phyloP scores from a whole-genome alignment of 2,329 filamentous ascomycete genomes.

The Claviceps cyperi region DNA sequence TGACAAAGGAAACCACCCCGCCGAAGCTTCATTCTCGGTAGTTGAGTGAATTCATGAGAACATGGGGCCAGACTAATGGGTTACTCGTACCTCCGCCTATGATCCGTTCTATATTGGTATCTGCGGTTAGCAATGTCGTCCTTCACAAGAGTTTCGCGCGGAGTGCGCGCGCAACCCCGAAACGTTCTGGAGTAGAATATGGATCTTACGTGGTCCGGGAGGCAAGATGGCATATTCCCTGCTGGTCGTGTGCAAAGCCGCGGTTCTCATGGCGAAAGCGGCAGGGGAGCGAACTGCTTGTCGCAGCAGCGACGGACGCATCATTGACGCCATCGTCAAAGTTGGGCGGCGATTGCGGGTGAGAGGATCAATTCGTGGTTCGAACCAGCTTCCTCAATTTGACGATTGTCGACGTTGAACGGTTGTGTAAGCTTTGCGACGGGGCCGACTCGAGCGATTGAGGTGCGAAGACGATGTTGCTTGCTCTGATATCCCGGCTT shows the following conservation, averaged over 20 bases:
- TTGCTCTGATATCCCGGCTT: not conserved
- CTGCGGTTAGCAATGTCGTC: conserved; percentile 25
- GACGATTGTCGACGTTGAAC: not conserved
- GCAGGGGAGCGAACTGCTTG: conserved; percentile 26
- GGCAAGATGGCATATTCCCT: conserved; percentile 68
- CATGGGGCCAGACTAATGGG: not conserved
- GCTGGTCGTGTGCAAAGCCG: conserved; percentile 77
- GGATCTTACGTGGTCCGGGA: conserved; percentile 63
- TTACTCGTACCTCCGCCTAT: conserved; percentile 52
- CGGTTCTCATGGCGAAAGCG: conserved; percentile 37
- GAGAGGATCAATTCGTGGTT: not conserved
- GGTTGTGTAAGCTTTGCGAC: not conserved
- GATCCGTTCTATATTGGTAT: conserved; percentile 45
- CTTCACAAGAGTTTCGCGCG: not conserved
- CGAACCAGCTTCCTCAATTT: not conserved
- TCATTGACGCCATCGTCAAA: conserved; percentile 39
- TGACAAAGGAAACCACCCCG: not conserved
- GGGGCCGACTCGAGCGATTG: not conserved
- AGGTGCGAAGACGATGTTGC: not conserved
- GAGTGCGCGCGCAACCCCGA: not conserved
- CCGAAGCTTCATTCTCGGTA: not conserved
- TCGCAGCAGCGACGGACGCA: conserved; percentile 40
- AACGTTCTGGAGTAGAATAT: not conserved
- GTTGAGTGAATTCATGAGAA: too few species aligned
- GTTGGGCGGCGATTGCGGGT: not conserved